These are phyloP conservation scores for Rhodotorula toruloides DNA, from an alignment of 768 basidiomycete species.

Conservation along the genomic window DNA sequence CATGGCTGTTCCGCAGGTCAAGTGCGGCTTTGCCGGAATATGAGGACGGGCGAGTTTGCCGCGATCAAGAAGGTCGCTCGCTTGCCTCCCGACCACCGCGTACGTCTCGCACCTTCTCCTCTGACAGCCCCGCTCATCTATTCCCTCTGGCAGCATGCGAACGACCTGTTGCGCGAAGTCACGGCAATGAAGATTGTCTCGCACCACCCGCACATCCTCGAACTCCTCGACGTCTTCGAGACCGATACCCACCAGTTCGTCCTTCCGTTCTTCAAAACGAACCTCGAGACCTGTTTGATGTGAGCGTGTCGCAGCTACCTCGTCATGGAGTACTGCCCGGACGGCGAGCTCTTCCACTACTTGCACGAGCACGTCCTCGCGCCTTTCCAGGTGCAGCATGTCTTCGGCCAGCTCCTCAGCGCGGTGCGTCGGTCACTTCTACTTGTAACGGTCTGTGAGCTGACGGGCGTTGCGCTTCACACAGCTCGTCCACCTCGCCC, in stretches of 20 bases:
- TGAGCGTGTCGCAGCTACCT: slow-evolving; percentile 51
- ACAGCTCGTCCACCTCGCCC: slow-evolving; percentile 37
- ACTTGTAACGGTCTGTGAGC: not conserved
- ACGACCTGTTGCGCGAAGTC: slow-evolving; percentile 84
- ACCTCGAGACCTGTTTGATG: too few species aligned
- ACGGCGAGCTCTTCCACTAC: slow-evolving; percentile 90
- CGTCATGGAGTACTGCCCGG: slow-evolving; percentile 89
- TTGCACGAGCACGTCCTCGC: slow-evolving; percentile 70
- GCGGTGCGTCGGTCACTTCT: slow-evolving; percentile 80
- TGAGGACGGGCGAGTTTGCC: slow-evolving; percentile 80
- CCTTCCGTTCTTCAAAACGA: not conserved
- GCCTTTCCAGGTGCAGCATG: slow-evolving; percentile 66
- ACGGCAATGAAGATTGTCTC: slow-evolving; percentile 96
- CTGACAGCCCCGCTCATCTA: slow-evolving; percentile 45
- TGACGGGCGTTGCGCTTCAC: not conserved
- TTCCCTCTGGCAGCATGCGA: slow-evolving; percentile 62
- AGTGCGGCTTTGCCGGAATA: slow-evolving; percentile 80
- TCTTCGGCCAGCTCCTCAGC: slow-evolving; percentile 89
- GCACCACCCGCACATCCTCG: slow-evolving; percentile 81
- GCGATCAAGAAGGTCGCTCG: slow-evolving; percentile 94
- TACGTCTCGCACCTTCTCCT: slow-evolving; percentile 34
- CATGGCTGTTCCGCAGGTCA: slow-evolving; percentile 57
- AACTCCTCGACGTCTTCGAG: slow-evolving; percentile 95
- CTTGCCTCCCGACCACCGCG: slow-evolving; percentile 34
- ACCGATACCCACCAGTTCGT: slow-evolving; percentile 74